These are phyloP conservation scores for Phytophthora colocasiae DNA, from an alignment of 352 stramenopile genomes.

Conservation along the genomic window DNA sequence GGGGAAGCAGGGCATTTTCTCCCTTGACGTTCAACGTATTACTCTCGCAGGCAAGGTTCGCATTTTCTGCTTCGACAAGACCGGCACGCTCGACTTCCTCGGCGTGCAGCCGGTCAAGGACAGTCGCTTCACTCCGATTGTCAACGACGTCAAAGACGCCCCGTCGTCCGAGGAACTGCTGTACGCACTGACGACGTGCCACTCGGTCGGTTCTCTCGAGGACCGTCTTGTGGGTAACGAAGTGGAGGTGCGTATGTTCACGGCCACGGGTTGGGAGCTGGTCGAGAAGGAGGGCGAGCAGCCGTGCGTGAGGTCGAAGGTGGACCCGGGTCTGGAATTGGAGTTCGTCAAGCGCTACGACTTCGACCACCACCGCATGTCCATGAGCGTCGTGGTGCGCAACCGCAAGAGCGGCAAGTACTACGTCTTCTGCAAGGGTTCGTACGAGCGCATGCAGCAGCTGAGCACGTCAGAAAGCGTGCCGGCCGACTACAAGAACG, in stretches of 20 bases:
- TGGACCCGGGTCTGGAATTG: slow-evolving; percentile 45
- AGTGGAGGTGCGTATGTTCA: slow-evolving; percentile 84
- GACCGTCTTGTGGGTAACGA: slow-evolving; percentile 83
- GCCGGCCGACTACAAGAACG: slow-evolving; percentile 60
- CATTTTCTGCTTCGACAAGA: slow-evolving; percentile 94
- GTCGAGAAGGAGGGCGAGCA: slow-evolving; percentile 56
- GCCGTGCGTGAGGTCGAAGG: slow-evolving; percentile 49
- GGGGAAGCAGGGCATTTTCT: slow-evolving; percentile 74
- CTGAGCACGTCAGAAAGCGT: slow-evolving; percentile 52
- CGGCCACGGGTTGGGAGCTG: slow-evolving; percentile 61
- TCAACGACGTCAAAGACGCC: slow-evolving; percentile 65
- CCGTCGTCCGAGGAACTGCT: slow-evolving; percentile 47
- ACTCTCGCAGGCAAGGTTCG: slow-evolving; percentile 89
- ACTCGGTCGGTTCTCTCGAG: slow-evolving; percentile 78
- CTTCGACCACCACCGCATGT: slow-evolving; percentile 93
- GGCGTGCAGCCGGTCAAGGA: slow-evolving; percentile 27
- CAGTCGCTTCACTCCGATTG: slow-evolving; percentile 32
- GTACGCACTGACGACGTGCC: slow-evolving; percentile 82
- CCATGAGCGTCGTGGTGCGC: slow-evolving; percentile 89
- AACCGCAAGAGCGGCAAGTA: slow-evolving; percentile 58
- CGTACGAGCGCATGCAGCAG: slow-evolving; percentile 78
- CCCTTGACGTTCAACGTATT: slow-evolving; percentile 83
- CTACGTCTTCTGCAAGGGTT: slow-evolving; percentile 91
- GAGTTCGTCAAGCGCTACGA: slow-evolving; percentile 91
- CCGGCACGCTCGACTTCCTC: slow-evolving; percentile 90